phyloP scores from a whole-genome alignment of 106 monocot species.

The Chionographis japonica region DNA sequence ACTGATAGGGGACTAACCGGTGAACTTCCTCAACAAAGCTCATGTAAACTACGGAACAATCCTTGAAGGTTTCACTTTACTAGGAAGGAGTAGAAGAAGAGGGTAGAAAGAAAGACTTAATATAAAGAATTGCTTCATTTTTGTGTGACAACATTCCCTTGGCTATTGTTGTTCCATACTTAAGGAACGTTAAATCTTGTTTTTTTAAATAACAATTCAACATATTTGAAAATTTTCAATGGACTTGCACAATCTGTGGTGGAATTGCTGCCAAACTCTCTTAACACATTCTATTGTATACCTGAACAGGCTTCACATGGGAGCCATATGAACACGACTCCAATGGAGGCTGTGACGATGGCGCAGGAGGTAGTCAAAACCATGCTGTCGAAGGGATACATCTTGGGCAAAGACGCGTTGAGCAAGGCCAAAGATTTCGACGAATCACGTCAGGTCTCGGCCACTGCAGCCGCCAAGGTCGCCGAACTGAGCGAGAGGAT shows the following conservation, averaged over 20 bases:
- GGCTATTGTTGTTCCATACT: too few relatives aligned
- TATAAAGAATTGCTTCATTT: too few relatives aligned
- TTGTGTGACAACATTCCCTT: too few relatives aligned
- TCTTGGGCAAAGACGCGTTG: slow-evolving; percentile 70
- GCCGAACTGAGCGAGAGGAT: slow-evolving; percentile 67
- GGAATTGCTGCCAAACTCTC: background rate
- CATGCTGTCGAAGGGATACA: slow-evolving; percentile 73
- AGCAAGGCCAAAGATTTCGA: slow-evolving; percentile 69
- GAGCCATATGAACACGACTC: slow-evolving; percentile 38
- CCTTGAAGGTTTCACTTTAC: too few relatives aligned
- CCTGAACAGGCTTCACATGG: slow-evolving; percentile 17
- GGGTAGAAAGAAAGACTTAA: too few relatives aligned
- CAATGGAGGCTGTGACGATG: slow-evolving; percentile 57
- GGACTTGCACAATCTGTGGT: background rate
- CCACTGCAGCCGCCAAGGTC: slow-evolving; percentile 56
- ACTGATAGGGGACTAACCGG: too few relatives aligned
- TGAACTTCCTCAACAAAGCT: too few relatives aligned
- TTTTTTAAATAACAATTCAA: too few relatives aligned
- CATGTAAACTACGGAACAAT: too few relatives aligned
- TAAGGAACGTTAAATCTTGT: too few relatives aligned
- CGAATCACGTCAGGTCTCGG: slow-evolving; percentile 61
- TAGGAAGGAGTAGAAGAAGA: too few relatives aligned
- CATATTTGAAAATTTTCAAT: too few relatives aligned
- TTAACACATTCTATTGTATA: background rate
- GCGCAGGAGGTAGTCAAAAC: slow-evolving; percentile 77